Evolutionary conservation across 2,329 filamentous ascomycete genomes (phyloP), one percentile per base, ranked within the genome.

Genomic region (Fusarium caatingaense): DNA sequence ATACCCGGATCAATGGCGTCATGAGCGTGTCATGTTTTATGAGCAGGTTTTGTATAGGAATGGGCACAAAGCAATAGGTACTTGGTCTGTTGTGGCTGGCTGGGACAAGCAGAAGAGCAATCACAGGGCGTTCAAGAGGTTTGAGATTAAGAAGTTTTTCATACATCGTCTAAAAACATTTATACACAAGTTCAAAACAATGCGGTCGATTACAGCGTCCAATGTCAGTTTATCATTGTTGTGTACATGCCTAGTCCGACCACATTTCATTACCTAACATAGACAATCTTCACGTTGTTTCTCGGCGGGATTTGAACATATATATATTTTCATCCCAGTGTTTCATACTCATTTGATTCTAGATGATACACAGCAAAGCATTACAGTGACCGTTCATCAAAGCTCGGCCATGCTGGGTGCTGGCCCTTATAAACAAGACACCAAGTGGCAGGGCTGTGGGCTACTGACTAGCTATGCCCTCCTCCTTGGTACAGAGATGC

Each of bases 311-410:
- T 61, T 71, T 75, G 50, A 68, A 66, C 62, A 73, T 66, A 53
- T 70, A 69, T 69, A 60, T 75, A 72, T 66, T 62, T 74, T 64
- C 71, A 68, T 56, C 63, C 60, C 68, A 75, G 59, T 66, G 64
- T 64, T 66, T 53, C 69, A 56, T 75, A 60, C 60, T 68, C 66
- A 60, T 58, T 75, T 57, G 66, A 72, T 75, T 69, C 70, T 73
- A 76, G 74, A 76, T 75, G 74, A 73, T 71, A 70, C 67, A 76
- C 70, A 74, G 63, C 56, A 72, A 74, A 65, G 55, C 71, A 74
- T 71, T 64, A 61, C 62, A 34, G 63, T 69, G 69, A 62, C 62
- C 66, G 64, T 61, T 61, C 54, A 58, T 71, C 60, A 65, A 63
- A 70, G 67, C 67, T 70, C 63, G 58, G 56, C 72, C 53, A 69